phyloP scores from a whole-genome alignment of 2,329 filamentous ascomycete species.

The Trichoderma atrobrunneum region DNA sequence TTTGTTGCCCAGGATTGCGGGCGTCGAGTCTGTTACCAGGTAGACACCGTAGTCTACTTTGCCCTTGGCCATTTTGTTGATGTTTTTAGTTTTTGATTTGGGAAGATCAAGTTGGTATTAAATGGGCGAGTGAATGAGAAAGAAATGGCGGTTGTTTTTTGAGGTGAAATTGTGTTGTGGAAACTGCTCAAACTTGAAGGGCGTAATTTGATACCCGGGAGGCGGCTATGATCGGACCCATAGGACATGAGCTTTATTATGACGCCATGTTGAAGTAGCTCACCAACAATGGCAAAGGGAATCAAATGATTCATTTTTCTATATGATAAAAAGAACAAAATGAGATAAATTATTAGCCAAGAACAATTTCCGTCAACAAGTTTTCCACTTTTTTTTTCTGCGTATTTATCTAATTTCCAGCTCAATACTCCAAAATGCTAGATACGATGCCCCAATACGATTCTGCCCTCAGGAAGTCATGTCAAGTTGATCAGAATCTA shows the following conservation, averaged over 20 bases:
- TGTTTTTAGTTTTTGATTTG: neutral
- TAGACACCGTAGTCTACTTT: conserved; percentile 77
- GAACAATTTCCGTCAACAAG: too few species aligned
- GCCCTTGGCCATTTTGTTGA: conserved; percentile 24
- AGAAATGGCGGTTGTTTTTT: neutral
- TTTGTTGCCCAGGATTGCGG: conserved; percentile 70
- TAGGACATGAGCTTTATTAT: neutral
- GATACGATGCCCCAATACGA: neutral
- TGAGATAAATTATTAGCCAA: neutral
- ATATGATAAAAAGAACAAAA: neutral
- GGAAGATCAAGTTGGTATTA: neutral
- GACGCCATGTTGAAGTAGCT: conserved; percentile 1
- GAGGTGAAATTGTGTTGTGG: neutral
- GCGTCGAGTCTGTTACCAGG: conserved; percentile 90
- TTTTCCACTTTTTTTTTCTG: too few species aligned
- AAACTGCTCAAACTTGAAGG: neutral
- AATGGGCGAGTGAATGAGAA: neutral
- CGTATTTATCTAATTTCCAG: neutral
- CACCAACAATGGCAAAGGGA: neutral
- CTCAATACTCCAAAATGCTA: neutral
- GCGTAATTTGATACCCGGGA: conserved; percentile 6
- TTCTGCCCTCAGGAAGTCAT: neutral
- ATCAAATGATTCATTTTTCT: neutral
- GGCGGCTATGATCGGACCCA: neutral
- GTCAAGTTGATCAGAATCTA: neutral